Conservation (phyloP, 208 protist species). For the Wallacemonas rigidus region DNA sequence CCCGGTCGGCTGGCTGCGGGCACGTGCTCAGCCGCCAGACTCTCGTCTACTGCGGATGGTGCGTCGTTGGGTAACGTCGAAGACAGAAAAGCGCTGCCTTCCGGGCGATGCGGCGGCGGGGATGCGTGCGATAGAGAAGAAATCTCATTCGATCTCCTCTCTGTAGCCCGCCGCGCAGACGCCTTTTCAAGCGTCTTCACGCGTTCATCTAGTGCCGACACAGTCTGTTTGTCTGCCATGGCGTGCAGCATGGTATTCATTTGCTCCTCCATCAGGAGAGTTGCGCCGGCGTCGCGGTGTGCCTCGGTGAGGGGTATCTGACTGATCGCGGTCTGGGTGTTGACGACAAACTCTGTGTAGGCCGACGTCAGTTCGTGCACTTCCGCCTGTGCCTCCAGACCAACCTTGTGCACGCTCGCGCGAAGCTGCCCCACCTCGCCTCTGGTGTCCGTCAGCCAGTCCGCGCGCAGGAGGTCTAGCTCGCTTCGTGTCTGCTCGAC, state of each 20-base stretch:
- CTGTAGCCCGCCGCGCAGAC: not conserved
- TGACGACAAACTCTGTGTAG: constrained; percentile 43
- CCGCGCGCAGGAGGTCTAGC: constrained; percentile 51
- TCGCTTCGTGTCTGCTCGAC: constrained; percentile 49
- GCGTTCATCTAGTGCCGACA: constrained; percentile 30
- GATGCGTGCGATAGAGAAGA: not conserved
- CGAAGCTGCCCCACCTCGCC: constrained; percentile 44
- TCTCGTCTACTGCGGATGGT: no score
- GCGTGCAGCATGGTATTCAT: constrained; percentile 33
- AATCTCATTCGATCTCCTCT: not conserved
- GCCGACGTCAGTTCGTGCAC: constrained; percentile 37
- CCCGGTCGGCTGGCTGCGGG: not conserved
- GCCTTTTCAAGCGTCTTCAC: constrained; percentile 21
- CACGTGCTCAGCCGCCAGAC: not conserved
- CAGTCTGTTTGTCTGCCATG: constrained; percentile 30
- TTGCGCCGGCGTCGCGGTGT: constrained; percentile 29
- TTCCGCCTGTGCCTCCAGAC: constrained; percentile 31
- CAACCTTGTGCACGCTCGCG: constrained; percentile 43
- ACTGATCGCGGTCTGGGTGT: constrained; percentile 34
- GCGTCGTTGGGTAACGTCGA: no score
- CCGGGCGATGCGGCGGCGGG: no score
- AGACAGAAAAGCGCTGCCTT: no score
- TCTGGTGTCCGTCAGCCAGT: constrained; percentile 35
- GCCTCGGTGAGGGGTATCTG: constrained; percentile 29
- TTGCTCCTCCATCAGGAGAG: constrained; percentile 32